These are phyloP conservation scores for Sungouiozyma intestinalis DNA, from an alignment of 805 yeast species.

Conservation along the genomic window DNA sequence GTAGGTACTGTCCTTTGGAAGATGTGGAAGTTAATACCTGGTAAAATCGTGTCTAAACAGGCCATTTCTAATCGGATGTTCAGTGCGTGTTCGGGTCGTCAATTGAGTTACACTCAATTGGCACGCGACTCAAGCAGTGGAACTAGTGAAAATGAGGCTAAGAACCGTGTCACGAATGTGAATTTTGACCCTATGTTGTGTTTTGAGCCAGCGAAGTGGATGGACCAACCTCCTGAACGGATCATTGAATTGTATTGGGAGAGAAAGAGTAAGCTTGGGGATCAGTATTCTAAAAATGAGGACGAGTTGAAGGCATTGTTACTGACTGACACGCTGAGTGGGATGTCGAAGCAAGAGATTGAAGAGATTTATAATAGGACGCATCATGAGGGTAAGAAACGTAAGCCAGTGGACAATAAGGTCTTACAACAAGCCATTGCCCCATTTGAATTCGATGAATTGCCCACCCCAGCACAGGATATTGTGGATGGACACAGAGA, in stretches of 20 bases:
- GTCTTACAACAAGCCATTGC: neutral
- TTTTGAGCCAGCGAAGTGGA: slow-evolving; percentile 61
- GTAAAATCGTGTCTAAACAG: neutral
- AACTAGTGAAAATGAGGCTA: too few species aligned
- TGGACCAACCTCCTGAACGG: slow-evolving; percentile 52
- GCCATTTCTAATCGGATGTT: neutral
- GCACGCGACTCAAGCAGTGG: too few species aligned
- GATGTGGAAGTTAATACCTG: neutral
- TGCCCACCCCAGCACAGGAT: slow-evolving; percentile 63
- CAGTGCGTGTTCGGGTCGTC: neutral
- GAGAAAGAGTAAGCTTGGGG: slow-evolving; percentile 46
- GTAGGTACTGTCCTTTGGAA: too few species aligned
- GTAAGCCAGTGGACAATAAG: slow-evolving; percentile 2
- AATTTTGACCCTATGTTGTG: slow-evolving; percentile 24
- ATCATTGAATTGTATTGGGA: slow-evolving; percentile 51
- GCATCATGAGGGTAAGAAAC: neutral
- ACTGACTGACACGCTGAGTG: slow-evolving; percentile 35
- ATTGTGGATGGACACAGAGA: slow-evolving; percentile 61
- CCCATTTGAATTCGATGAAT: slow-evolving; percentile 51
- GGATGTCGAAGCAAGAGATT: slow-evolving; percentile 29
- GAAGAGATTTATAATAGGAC: slow-evolving; percentile 26
- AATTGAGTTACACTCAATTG: neutral
- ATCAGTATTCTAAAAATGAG: slow-evolving; percentile 37
- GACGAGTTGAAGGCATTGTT: slow-evolving; percentile 50
- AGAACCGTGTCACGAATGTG: neutral